Percentiles rank a stretch among this genome's conserved stretches.
These are phyloP conservation scores for Alternaria gaisen DNA, from an alignment of 2,329 filamentous ascomycete species.

Conservation along the genomic window DNA sequence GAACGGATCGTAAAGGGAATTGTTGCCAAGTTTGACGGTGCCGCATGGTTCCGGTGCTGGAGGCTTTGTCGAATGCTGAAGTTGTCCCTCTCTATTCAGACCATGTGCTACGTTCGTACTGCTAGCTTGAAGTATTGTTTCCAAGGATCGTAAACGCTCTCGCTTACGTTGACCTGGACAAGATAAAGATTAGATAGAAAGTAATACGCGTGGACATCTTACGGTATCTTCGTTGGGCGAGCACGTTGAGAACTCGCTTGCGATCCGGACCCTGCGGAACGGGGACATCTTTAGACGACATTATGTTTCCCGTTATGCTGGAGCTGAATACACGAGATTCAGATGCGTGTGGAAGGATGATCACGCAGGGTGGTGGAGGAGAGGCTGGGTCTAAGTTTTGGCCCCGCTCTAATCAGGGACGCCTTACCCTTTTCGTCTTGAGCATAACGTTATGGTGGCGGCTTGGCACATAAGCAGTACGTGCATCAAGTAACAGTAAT, in stretches of 20 bases:
- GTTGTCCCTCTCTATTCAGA: not conserved
- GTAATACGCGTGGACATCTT: not conserved
- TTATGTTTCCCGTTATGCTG: not conserved
- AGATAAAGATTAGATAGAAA: rapidly evolving
- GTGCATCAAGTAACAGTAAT: not conserved
- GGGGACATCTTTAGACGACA: not conserved
- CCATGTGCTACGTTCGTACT: not conserved
- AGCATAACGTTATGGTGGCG: conserved; percentile 3
- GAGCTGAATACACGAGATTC: not conserved
- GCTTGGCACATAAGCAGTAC: not conserved
- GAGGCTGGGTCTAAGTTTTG: not conserved
- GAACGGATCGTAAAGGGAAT: not conserved
- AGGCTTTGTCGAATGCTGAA: not conserved
- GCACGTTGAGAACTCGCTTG: conserved; percentile 3
- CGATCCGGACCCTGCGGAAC: not conserved
- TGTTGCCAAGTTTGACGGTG: not conserved
- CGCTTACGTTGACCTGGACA: not conserved
- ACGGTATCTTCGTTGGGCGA: conserved; percentile 12
- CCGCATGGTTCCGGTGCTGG: not conserved
- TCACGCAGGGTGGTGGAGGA: not conserved
- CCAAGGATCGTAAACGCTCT: not conserved
- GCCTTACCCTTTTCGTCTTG: not conserved
- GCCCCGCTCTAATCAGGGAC: not conserved
- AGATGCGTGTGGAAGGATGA: not conserved
- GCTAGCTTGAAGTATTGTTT: not conserved